Evolutionary conservation across 371 early-diverging fungal species (phyloP).

Genomic region (Actinomortierella wolfii): DNA sequence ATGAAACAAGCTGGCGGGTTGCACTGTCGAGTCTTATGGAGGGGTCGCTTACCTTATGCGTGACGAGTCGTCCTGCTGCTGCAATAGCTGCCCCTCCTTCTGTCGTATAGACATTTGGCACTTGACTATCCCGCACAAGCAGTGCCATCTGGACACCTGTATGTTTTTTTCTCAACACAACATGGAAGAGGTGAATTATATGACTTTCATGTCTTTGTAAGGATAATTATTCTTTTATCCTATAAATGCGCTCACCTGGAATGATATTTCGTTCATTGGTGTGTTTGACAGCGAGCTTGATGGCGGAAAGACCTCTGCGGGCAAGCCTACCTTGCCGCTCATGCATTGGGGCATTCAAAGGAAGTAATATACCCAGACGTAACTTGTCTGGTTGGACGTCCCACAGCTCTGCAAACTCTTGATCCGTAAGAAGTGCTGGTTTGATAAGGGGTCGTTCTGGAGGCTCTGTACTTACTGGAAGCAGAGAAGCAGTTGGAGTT

Average conservation of each 20-base stretch:
- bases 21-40: not conserved
- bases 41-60: constrained; percentile 11
- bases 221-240: no score
- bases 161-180: not conserved
- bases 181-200: not conserved
- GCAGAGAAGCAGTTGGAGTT: no score
- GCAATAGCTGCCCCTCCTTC: constrained; percentile 25
- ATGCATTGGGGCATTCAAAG: not conserved
- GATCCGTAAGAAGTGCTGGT: constrained; percentile 16
- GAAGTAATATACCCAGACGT: constrained; percentile 14
- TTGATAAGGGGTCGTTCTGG: constrained; percentile 4
- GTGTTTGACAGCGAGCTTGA: constrained; percentile 20
- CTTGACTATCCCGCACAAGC: constrained; percentile 20
- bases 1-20: not conserved
- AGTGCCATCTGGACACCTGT: constrained; percentile 16
- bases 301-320: constrained; percentile 17
- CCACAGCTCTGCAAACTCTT: constrained; percentile 22
- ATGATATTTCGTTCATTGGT: constrained; percentile 12
- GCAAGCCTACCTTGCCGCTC: not conserved
- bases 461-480: no score
- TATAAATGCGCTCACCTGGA: no score
- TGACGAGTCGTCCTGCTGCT: constrained; percentile 14
- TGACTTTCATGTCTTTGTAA: no score
- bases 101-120: constrained; percentile 4
- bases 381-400: constrained; percentile 10